phyloP scores from a whole-genome alignment of 257 asterid genomes.

The Linaria vulgaris region DNA sequence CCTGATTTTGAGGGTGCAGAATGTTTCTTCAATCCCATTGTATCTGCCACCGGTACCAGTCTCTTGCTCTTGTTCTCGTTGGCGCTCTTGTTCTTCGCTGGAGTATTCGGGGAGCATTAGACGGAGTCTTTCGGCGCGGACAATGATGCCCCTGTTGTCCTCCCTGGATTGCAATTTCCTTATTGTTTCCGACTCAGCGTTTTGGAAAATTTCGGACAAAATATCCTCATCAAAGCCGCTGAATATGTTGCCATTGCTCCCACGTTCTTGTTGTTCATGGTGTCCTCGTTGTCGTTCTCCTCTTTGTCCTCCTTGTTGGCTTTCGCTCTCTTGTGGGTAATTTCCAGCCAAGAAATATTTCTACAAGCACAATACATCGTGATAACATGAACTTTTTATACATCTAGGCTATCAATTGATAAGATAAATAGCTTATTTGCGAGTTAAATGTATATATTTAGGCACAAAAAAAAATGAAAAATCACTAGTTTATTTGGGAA shows the following conservation, averaged over 20 bases:
- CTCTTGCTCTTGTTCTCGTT: conserved; percentile 7
- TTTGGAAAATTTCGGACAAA: conserved; percentile 35
- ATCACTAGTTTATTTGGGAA: no score
- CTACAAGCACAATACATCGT: conserved; percentile 33
- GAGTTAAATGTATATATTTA: no score
- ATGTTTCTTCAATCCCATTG: conserved; percentile 59
- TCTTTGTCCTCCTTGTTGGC: conserved; percentile 4
- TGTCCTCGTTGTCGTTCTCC: conserved; percentile 16
- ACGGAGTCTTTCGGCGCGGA: conserved; percentile 37
- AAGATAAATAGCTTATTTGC: no score
- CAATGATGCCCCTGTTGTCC: conserved; percentile 54
- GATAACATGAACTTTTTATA: no score
- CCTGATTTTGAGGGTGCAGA: conserved; percentile 42
- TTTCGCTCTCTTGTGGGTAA: conserved; percentile 26
- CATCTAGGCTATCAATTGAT: no score
- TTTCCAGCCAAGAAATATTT: conserved; percentile 63
- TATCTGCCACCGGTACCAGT: conserved; percentile 5
- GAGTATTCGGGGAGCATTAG: conserved; percentile 37
- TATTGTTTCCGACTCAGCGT: conserved; percentile 24
- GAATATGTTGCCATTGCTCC: conserved; percentile 41
- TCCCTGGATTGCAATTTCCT: conserved; percentile 33
- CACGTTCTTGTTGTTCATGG: conserved; percentile 24
- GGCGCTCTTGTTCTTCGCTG: conserved; percentile 23
- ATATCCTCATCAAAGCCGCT: conserved; percentile 42
- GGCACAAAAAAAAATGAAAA: no score